These are phyloP conservation scores for Candida endomychidarum DNA, from an alignment of 805 yeast genomes.

Conservation along the genomic window DNA sequence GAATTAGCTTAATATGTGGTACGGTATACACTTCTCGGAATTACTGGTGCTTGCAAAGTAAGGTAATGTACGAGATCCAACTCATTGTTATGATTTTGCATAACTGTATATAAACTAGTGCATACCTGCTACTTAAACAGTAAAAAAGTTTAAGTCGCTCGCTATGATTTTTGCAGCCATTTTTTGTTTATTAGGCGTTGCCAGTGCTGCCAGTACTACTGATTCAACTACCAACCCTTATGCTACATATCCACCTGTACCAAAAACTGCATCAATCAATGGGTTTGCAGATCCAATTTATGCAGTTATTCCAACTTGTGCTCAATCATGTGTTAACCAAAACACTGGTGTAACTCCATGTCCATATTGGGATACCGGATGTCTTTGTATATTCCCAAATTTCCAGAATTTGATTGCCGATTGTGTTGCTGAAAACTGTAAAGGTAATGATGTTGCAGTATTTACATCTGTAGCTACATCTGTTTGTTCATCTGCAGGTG, in stretches of 20 bases:
- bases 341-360: constrained; percentile 39
- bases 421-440: constrained; percentile 40
- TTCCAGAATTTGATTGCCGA: constrained; percentile 31
- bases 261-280: constrained; percentile 45
- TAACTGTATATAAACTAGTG: no score
- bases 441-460: constrained; percentile 28
- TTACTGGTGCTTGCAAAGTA: no score
- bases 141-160: constrained; percentile 1
- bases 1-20: no score
- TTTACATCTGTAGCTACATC: constrained; percentile 32
- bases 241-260: constrained; percentile 45
- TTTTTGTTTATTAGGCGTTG: neutral
- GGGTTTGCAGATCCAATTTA: constrained; percentile 50
- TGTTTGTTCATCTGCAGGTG: constrained; percentile 32
- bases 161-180: constrained; percentile 6
- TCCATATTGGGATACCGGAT: constrained; percentile 49
- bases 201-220: constrained; percentile 3
- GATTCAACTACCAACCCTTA: constrained; percentile 21
- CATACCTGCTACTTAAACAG: no score
- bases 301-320: constrained; percentile 40
- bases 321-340: constrained; percentile 37
- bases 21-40: no score
- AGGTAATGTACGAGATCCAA: no score
- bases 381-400: constrained; percentile 40
- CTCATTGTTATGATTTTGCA: no score